Evolutionary conservation across 1,139 yeast species (phyloP).

Genomic region (Yamadazyma triangularis): DNA sequence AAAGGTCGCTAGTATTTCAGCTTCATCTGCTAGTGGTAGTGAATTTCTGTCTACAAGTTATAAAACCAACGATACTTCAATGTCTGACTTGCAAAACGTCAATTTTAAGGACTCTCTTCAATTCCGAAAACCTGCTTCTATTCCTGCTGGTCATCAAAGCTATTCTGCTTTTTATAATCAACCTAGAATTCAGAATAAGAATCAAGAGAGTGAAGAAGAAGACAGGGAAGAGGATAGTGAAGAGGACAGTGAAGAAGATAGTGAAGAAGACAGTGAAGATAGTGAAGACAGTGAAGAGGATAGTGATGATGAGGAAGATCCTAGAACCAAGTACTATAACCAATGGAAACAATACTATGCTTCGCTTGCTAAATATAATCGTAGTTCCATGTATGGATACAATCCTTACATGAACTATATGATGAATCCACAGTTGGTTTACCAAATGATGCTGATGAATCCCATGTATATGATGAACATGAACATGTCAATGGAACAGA

Average conservation of each 20-base stretch:
- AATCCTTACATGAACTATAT: slow-evolving; percentile 10
- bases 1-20: not conserved
- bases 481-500: slow-evolving; percentile 1
- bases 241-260: slow-evolving; percentile 16
- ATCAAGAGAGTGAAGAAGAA: slow-evolving; percentile 1
- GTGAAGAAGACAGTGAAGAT: slow-evolving; percentile 7
- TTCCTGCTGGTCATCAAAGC: slow-evolving; percentile 3
- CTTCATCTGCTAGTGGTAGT: slow-evolving; percentile 22
- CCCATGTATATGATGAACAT: slow-evolving; percentile 25
- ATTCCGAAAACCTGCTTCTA: slow-evolving; percentile 6
- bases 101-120: slow-evolving; percentile 8
- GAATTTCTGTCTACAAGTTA: slow-evolving; percentile 32
- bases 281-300: slow-evolving; percentile 8
- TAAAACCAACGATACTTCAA: slow-evolving; percentile 30
- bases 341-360: slow-evolving; percentile 14
- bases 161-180: slow-evolving; percentile 4
- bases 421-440: slow-evolving; percentile 4
- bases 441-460: slow-evolving; percentile 8
- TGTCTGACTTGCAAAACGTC: slow-evolving; percentile 3
- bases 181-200: slow-evolving; percentile 3
- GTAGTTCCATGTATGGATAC: slow-evolving; percentile 10
- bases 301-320: slow-evolving; percentile 4
- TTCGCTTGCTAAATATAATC: slow-evolving; percentile 8
- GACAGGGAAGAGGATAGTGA: slow-evolving; percentile 12
- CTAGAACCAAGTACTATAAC: slow-evolving; percentile 5